Evolutionary conservation across 2,329 filamentous ascomycete species (phyloP), one percentile per base, ranked within the genome.

Genomic region (Tolypocladium tropicale): DNA sequence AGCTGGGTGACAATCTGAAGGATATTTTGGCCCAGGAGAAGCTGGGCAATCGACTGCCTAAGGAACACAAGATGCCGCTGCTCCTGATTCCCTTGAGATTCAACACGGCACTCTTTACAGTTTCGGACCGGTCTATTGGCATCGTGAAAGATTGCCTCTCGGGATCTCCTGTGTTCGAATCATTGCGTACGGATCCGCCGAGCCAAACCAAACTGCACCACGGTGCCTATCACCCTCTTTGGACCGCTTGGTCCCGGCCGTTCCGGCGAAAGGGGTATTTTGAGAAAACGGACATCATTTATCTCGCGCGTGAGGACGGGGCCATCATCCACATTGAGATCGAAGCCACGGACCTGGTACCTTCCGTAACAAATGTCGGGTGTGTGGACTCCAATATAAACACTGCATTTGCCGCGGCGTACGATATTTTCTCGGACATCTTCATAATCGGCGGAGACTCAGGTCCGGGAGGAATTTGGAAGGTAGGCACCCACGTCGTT

Each of bases 241-340:
- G 91, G 89, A 88, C 87, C 4, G 83, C 88, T 28, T 99, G 93
- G 92, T 84, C 90, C 32, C 82, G 89, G 57, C 88, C 91, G 2
- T 80, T 83, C 57, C 84, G 93, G 9, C 79, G 84, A 28, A 79
- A 79, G 58, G 72, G 75, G 14, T 87, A 86, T 61, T 80, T 81
- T 54, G 74, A 80, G 55, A 78, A 75, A 21, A 83, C 85, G 37
- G 94, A 97, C 65, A 84, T 86, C 58, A 84, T 97, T 52, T 96
- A 94, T 65, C 75, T 99, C 18, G 89, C 88, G 12, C 84, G 92
- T 55, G 93, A 97, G 71, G 93, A 97, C 66, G 94, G 94, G 3
- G 76, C 85, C 52, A 79, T 96, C 11, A 81, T 85, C 55, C 89
- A 87, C 60, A 71, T 93, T 5, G 85, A 90, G 61, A 83, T 90